phyloP scores from a whole-genome alignment of 352 stramenopile genomes.

The Phytophthora quininea region DNA sequence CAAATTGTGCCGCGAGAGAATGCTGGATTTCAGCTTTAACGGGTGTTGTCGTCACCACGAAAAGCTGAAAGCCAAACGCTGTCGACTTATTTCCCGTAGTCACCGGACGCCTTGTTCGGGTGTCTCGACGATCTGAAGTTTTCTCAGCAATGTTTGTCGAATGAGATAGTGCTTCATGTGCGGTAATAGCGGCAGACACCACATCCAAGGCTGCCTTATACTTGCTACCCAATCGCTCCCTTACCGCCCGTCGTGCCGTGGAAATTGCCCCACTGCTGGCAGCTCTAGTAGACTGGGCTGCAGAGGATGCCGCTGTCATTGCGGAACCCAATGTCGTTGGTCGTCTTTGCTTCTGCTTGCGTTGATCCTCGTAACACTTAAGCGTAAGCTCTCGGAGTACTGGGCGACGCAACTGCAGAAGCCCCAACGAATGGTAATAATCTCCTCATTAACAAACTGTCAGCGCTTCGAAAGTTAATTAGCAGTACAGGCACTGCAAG shows the following conservation, averaged over 20 bases:
- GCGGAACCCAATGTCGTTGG: slow-evolving; percentile 15
- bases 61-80: slow-evolving; percentile 47
- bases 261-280: background rate
- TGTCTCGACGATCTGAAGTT: slow-evolving; percentile 3
- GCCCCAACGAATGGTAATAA: slow-evolving; percentile 29
- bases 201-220: slow-evolving; percentile 1
- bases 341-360: slow-evolving; percentile 20
- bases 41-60: slow-evolving; percentile 36
- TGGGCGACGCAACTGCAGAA: slow-evolving; percentile 24
- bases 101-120: background rate
- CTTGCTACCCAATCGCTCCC: background rate
- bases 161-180: background rate
- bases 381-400: slow-evolving; percentile 26
- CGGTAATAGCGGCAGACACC: slow-evolving; percentile 2
- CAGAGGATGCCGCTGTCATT: slow-evolving; percentile 9
- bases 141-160: background rate
- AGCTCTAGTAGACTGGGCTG: background rate
- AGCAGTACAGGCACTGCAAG: slow-evolving; percentile 37
- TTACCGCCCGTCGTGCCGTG: slow-evolving; percentile 12
- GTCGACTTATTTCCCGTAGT: background rate
- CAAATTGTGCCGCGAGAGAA: slow-evolving; percentile 23
- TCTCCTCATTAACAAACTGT: slow-evolving; percentile 9
- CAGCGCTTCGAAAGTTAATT: slow-evolving; percentile 41
- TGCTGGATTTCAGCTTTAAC: slow-evolving; percentile 23
- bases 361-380: slow-evolving; percentile 30